Evolutionary conservation across 257 asterid species (phyloP), one percentile per base, ranked within the genome.

Genomic region (Primulina eburnea): DNA sequence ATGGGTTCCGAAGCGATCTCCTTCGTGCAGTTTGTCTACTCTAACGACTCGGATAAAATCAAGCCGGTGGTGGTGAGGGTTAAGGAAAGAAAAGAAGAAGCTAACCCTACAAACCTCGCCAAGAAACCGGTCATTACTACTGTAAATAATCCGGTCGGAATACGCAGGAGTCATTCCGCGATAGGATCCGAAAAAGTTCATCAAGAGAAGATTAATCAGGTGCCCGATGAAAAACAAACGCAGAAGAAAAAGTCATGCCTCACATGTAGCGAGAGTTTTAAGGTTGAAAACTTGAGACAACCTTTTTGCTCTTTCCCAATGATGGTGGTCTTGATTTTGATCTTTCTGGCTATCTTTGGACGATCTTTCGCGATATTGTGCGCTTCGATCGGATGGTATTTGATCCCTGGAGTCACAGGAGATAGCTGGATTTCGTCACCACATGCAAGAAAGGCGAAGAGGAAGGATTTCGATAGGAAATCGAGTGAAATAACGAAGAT

Each of bases 331-430:
- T 62, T 85, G 73, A 73, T 83, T 52, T 34, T 88, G 84, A 0
- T 76, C 64, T 70, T 80, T 18, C 64, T 88, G 20, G 85, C 79
- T 18, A 1, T 85, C 0, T 78, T 30, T 38, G 95, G 91, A 3
- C 67, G 84, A 40, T 75, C 87, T 8, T 88, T 88, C 3, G 89
- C 85, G n/a, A 82, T 85, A n/a, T 38, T 85, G 17, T 88, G 95
- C 63, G 74, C 85, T 21, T 82, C 86, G n/a, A 77, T 88, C 21
- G 86, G 78, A 29, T 88, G 95, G 95, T 88, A 83, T 9, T 7
- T 79, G 76, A 75, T 78, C 33, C 88, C 95, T 1, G 77, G 60
- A 5, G 50, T 80, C 2, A 69, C 34, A 32, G 78, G 72, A 20
- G 73, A 68, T 34, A 29, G 77, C 50, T 37, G 76, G 6, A 12